These are phyloP conservation scores for Venturia pyrina DNA, from an alignment of 2,329 filamentous ascomycete species.

Conservation along the genomic window DNA sequence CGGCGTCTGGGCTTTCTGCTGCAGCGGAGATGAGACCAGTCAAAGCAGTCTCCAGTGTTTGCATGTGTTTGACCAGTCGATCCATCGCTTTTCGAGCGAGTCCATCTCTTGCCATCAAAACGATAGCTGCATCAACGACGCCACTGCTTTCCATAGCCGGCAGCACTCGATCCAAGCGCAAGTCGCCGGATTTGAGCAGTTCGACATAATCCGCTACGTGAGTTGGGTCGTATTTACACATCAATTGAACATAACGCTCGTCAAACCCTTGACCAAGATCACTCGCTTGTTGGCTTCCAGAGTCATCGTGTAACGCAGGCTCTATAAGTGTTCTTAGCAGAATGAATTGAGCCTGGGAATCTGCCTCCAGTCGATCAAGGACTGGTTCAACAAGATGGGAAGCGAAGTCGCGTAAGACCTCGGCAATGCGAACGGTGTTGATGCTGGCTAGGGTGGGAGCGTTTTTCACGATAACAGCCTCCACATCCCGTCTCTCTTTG, in stretches of 20 bases:
- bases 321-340: conserved; percentile 73
- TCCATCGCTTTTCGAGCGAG: conserved; percentile 75
- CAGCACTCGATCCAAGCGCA: conserved; percentile 70
- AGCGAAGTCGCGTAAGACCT: conserved; percentile 51
- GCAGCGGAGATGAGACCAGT: conserved; percentile 60
- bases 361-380: conserved; percentile 50
- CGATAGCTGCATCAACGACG: conserved; percentile 84
- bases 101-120: conserved; percentile 82
- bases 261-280: conserved; percentile 49
- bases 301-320: conserved; percentile 27
- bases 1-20: conserved; percentile 45
- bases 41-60: conserved; percentile 68
- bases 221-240: conserved; percentile 74
- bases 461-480: conserved; percentile 54
- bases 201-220: conserved; percentile 83
- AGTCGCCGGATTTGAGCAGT: conserved; percentile 61
- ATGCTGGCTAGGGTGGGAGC: conserved; percentile 57
- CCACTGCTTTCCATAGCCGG: conserved; percentile 83
- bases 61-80: conserved; percentile 70
- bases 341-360: conserved; percentile 57
- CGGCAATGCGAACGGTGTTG: conserved; percentile 55
- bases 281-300: neutral
- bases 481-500: conserved; percentile 64
- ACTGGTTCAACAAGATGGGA: conserved; percentile 57
- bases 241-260: conserved; percentile 79